A percentile compares a stretch with the other conserved stretches of the same genome.
phyloP scores from a whole-genome alignment of 805 yeast genomes.

The Metschnikowia cerradonensis region DNA sequence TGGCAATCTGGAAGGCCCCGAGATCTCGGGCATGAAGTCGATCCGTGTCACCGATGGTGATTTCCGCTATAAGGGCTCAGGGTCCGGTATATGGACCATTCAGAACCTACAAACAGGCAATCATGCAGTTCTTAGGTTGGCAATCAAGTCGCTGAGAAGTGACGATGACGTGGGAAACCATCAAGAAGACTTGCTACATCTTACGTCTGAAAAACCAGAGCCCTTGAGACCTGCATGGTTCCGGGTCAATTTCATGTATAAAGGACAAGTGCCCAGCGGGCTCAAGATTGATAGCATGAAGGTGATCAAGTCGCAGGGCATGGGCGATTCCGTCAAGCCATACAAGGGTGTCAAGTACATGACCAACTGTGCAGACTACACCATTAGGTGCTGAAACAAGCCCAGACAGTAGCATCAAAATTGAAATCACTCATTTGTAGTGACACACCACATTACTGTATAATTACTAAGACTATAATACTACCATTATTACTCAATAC shows the following conservation, averaged over 20 bases:
- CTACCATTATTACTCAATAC: no score
- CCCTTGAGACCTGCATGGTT: slow-evolving; percentile 34
- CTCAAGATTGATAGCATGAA: slow-evolving; percentile 62
- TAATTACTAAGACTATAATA: no score
- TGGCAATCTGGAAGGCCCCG: slow-evolving; percentile 2
- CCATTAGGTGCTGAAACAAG: slow-evolving; percentile 31
- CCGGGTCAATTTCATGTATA: slow-evolving; percentile 50
- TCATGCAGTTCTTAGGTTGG: slow-evolving; percentile 64
- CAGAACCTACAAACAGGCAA: slow-evolving; percentile 56
- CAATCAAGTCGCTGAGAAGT: slow-evolving; percentile 23
- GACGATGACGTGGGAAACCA: background rate
- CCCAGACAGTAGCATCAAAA: no score
- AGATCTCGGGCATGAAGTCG: slow-evolving; percentile 44
- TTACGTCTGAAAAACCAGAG: background rate
- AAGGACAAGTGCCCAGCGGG: slow-evolving; percentile 75
- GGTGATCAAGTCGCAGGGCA: slow-evolving; percentile 53
- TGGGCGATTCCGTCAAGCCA: slow-evolving; percentile 62
- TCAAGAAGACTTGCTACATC: slow-evolving; percentile 2
- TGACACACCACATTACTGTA: no score
- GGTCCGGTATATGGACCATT: slow-evolving; percentile 66
- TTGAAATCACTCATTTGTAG: no score
- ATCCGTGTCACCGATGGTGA: slow-evolving; percentile 76
- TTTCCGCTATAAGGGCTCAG: slow-evolving; percentile 49
- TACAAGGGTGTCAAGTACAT: slow-evolving; percentile 88
- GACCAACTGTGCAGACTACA: slow-evolving; percentile 58